A percentile compares a stretch with the other conserved stretches of the same genome.
phyloP scores from a whole-genome alignment of 2,329 filamentous ascomycete genomes.

The Ophiostoma fasciatum region DNA sequence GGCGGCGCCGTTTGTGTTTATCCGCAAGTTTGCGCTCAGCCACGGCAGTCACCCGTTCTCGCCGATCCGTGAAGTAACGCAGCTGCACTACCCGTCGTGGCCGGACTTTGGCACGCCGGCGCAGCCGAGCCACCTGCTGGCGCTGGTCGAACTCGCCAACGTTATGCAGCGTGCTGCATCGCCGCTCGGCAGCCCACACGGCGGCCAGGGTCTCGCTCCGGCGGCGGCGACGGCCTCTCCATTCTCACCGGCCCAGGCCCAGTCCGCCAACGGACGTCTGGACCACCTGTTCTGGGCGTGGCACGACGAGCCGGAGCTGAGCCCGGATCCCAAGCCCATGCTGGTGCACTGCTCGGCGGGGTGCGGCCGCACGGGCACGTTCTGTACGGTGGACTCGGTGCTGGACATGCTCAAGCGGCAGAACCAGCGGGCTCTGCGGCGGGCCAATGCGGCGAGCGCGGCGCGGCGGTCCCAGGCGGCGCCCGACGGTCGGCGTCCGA shows the following conservation, averaged over 20 bases:
- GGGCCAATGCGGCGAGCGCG: neutral
- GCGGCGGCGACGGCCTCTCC: too few relatives aligned
- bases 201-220: too few relatives aligned
- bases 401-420: conserved; percentile 96
- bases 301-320: conserved; percentile 45
- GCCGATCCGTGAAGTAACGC: conserved; percentile 81
- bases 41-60: conserved; percentile 66
- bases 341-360: conserved; percentile 93
- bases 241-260: too few relatives aligned
- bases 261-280: too few relatives aligned
- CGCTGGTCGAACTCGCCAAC: conserved; percentile 78
- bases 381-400: conserved; percentile 91
- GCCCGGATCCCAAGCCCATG: conserved; percentile 47
- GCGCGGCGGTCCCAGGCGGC: too few relatives aligned
- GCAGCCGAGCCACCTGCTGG: conserved; percentile 72
- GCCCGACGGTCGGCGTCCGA: too few relatives aligned
- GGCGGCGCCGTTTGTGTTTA: conserved; percentile 67
- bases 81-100: conserved; percentile 92
- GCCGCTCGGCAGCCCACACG: too few relatives aligned
- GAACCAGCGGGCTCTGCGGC: conserved; percentile 14
- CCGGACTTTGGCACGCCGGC: conserved; percentile 92
- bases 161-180: conserved; percentile 46
- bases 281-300: conserved; percentile 25
- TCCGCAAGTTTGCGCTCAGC: conserved; percentile 75
- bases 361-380: conserved; percentile 88